Evolutionary conservation across 805 yeast genomes (phyloP), one percentile per base, ranked within the genome.

Genomic region (Sugiyamaella chiloensis): DNA sequence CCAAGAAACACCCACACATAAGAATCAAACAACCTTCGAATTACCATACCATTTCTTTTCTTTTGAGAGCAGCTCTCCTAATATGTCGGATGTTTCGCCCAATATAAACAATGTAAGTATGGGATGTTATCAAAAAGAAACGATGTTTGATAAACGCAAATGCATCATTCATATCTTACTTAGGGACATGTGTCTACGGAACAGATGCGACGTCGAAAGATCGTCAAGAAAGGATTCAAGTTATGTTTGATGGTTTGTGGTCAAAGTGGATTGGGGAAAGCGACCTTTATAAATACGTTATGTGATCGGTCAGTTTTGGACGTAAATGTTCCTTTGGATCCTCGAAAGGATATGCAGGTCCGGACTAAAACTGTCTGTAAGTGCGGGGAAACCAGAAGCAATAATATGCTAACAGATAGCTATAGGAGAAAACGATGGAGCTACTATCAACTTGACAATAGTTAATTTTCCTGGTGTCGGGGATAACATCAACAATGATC

Each of bases 381-480:
- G 37, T 34, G 30, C n/a, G n/a, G n/a, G n/a, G n/a, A n/a, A n/a
- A n/a, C n/a, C 11, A 12, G 11, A 12, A 12, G 8, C 30, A 26
- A 26, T 8, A 26, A 26, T 17, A 9, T 34, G 37, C 37, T 34
- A 12, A 34, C 37, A 14, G 5, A 16, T 34, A 34, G 37, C 14
- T 5, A 5, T 34, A 21, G 37, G 37, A 34, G 37, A 34, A 34
- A 19, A 34, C 20, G 37, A 75, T 20, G 78, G 77, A 40, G 75
- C 78, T 1, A 71, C 76, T 2, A 70, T 80, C 36, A 60, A 67
- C 30, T 67, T 87, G 50, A 80, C 80, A 50, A 74, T 84, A 19
- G 78, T 84, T 26, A 82, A 82, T 55, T 74, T 89, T 3, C 86
- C 89, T 11, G 93, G 93, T 0, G 82, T 84, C 60, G 95, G 91